Base-by-base conservation (phyloP, 768 basidiomycete species). In the Tricholoma furcatifolium region DNA sequence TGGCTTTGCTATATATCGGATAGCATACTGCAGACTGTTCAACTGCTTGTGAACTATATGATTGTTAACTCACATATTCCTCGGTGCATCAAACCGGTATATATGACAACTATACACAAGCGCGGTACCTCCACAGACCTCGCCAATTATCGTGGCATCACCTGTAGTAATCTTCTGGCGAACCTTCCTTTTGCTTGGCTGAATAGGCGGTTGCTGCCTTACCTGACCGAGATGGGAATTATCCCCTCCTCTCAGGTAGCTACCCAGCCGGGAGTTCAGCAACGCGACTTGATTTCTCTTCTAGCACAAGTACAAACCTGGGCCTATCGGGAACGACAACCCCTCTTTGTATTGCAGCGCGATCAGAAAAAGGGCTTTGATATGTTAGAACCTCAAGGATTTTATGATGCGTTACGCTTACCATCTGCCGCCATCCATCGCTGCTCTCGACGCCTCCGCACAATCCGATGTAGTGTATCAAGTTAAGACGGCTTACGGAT, bases 351-450 rank as follows among this genome's bases (percentile, higher is more conserved):
- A 1, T 43, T 65, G 4, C 54, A 59, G 31, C 38, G 60, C 4
- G 62, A 63, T 38, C 63, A 65, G 35, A 56, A 51, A 46, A 65
- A 65, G n/a, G 62, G 62, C 1, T 66, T 66, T 43, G 61, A 64
- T 32, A 49, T 51, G 17, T 47, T 66, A 0, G 43, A 47, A 0
- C 65, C 63, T 0, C 24, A 62, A 34, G 62, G 62, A 0, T 58
- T 65, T 39, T 64, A 65, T 45, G 62, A 65, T 47, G 61, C 61
- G 0, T 24, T 61, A 4, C 2, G 60, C 61, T 0, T 64, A 58
- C 45, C 54, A 58, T 4, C 54, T 65, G 0, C 62, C 62, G 0
- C 4, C 3, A 0, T 3, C 53, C 1, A 62, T 65, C 3, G 43
- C 43, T 17, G 51, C 56, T 15, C 51, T 65, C 6, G 64, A 65